Percentiles rank a stretch among this genome's conserved stretches.
phyloP scores from a whole-genome alignment of 108 stramenopile species.

The Nitzschia palea region DNA sequence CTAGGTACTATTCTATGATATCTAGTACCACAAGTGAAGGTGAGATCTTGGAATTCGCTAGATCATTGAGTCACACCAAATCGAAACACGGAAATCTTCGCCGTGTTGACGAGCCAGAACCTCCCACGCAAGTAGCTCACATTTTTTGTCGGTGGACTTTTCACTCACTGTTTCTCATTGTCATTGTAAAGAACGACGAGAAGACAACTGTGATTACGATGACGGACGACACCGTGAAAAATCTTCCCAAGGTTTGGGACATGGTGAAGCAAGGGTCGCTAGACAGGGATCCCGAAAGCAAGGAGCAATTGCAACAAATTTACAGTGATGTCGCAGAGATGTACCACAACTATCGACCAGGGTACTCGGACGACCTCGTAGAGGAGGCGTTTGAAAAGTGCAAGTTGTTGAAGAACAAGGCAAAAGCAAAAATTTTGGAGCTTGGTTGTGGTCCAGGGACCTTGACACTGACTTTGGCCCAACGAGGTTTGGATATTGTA shows the following conservation, averaged over 20 bases:
- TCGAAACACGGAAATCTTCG: too few relatives aligned
- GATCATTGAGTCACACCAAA: too few relatives aligned
- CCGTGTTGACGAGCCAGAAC: too few relatives aligned
- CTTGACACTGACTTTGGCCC: neutral
- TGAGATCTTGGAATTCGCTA: too few relatives aligned
- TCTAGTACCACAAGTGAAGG: too few relatives aligned
- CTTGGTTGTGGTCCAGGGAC: constrained; percentile 21
- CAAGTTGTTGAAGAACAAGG: neutral
- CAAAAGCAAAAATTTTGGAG: constrained; percentile 10
- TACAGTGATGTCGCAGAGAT: constrained; percentile 3
- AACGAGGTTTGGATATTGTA: constrained; percentile 6
- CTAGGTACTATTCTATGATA: too few relatives aligned
- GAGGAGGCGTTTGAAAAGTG: constrained; percentile 2
- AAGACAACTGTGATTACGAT: neutral
- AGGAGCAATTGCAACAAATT: constrained; percentile 1
- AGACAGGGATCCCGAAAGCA: neutral
- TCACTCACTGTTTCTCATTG: too few relatives aligned
- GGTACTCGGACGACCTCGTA: constrained; percentile 3
- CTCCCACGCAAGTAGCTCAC: too few relatives aligned
- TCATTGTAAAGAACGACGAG: neutral
- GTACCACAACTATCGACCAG: constrained; percentile 14
- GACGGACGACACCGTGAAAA: neutral
- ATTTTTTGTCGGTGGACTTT: too few relatives aligned
- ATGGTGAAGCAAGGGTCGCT: neutral
- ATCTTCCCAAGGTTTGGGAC: neutral